Percentiles rank a stretch among this genome's conserved stretches.
phyloP scores from a whole-genome alignment of 116 monocot genomes.

The Iris pallida region DNA sequence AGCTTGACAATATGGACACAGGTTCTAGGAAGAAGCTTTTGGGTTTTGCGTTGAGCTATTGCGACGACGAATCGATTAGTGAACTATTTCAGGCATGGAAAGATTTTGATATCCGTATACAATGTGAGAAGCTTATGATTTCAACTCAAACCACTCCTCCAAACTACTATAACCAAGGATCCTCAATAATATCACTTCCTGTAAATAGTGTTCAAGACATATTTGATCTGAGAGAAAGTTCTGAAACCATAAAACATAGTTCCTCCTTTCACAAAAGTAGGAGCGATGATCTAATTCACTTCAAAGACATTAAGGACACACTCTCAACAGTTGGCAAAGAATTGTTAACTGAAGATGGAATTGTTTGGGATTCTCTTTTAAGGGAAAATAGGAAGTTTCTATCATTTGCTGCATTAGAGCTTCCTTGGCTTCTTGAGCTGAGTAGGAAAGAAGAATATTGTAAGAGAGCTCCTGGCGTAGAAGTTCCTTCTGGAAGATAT shows the following conservation, averaged over 20 bases:
- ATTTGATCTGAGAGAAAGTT: constrained; percentile 27
- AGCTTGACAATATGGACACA: constrained; percentile 72
- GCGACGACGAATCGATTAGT: constrained; percentile 87
- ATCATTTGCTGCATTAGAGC: constrained; percentile 55
- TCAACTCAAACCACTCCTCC: constrained; percentile 41
- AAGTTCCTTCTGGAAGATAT: constrained; percentile 24
- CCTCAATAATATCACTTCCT: constrained; percentile 33
- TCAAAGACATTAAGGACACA: constrained; percentile 26
- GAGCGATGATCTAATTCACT: constrained; percentile 20
- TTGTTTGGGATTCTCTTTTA: constrained; percentile 38
- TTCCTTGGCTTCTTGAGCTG: constrained; percentile 86
- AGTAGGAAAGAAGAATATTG: constrained; percentile 41
- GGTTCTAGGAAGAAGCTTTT: constrained; percentile 64
- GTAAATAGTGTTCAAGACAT: constrained; percentile 27
- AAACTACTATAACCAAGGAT: constrained; percentile 39
- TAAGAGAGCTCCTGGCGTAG: constrained; percentile 23
- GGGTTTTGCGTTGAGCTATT: constrained; percentile 82
- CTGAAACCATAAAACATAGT: not conserved
- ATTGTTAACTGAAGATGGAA: constrained; percentile 31
- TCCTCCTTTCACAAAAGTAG: constrained; percentile 1
- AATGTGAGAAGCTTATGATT: constrained; percentile 52
- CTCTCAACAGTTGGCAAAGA: constrained; percentile 45
- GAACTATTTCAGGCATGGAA: constrained; percentile 92
- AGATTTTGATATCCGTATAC: constrained; percentile 55
- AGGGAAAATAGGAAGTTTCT: constrained; percentile 54